Percentiles rank a stretch among this genome's conserved stretches.
Evolutionary conservation across 2,329 filamentous ascomycete genomes (phyloP).

Genomic region (Xylariomycetidae sp.): DNA sequence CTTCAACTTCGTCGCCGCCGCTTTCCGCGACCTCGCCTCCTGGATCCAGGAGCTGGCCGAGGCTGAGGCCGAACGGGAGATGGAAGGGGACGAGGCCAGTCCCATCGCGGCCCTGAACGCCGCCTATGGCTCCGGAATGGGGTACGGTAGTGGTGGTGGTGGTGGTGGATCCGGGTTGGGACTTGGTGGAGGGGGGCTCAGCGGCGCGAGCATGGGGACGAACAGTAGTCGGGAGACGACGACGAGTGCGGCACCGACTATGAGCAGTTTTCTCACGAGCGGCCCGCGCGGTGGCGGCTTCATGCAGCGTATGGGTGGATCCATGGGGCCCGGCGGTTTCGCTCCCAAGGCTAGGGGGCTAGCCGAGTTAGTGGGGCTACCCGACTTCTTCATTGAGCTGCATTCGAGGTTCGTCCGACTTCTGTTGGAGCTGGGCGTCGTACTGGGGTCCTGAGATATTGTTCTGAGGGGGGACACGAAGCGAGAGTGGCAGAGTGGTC

Average conservation of each 20-base stretch:
- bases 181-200: conserved; percentile 22
- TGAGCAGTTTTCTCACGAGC: conserved; percentile 54
- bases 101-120: conserved; percentile 36
- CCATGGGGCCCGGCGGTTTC: conserved; percentile 48
- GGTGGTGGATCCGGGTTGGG: conserved; percentile 25
- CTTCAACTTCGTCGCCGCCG: conserved; percentile 56
- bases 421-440: conserved; percentile 54
- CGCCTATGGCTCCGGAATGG: too few relatives aligned
- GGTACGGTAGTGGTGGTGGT: conserved; percentile 34
- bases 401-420: conserved; percentile 61
- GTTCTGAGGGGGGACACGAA: too few relatives aligned
- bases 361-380: conserved; percentile 61
- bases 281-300: conserved; percentile 50
- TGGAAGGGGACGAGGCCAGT: conserved; percentile 36
- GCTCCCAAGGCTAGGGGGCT: conserved; percentile 56
- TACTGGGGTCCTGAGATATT: conserved; percentile 43
- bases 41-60: conserved; percentile 65
- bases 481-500: too few relatives aligned
- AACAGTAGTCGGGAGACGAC: conserved; percentile 15
- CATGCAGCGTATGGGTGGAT: conserved; percentile 53
- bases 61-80: conserved; percentile 53
- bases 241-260: too few relatives aligned
- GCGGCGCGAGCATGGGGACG: conserved; percentile 20
- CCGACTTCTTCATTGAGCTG: conserved; percentile 65
- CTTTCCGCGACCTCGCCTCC: conserved; percentile 58